Evolutionary conservation across 805 yeast genomes (phyloP).

Genomic region (Vanderwaltozyma polyspora): DNA sequence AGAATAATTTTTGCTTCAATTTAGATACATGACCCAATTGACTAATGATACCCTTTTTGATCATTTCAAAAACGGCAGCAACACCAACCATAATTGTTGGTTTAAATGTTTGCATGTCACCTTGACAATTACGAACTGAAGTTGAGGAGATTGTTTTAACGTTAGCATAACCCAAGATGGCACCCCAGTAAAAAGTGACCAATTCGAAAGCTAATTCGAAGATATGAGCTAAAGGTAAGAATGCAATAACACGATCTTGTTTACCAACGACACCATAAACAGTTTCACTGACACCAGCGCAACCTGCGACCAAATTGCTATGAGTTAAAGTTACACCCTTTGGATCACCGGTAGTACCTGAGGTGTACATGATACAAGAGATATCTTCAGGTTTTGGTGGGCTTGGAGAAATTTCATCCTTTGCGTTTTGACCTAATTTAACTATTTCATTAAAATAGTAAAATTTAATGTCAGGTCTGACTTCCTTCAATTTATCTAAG

Average conservation of each 20-base stretch:
- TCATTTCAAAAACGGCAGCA: conserved; percentile 96
- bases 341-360: conserved; percentile 72
- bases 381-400: conserved; percentile 40
- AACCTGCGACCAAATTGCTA: conserved; percentile 63
- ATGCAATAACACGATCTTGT: conserved; percentile 69
- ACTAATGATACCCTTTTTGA: conserved; percentile 79
- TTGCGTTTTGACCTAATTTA: conserved; percentile 47
- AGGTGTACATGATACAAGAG: conserved; percentile 60
- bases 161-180: conserved; percentile 75
- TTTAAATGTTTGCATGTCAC: conserved; percentile 76
- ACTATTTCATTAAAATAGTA: conserved; percentile 54
- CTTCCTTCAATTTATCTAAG: conserved; percentile 43
- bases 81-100: conserved; percentile 98
- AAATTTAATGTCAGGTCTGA: conserved; percentile 70
- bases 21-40: conserved; percentile 61
- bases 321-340: conserved; percentile 67
- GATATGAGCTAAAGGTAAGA: conserved; percentile 93
- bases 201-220: conserved; percentile 87
- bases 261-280: conserved; percentile 43
- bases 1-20: conserved; percentile 66
- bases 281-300: conserved; percentile 67
- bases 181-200: conserved; percentile 78
- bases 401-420: conserved; percentile 29
- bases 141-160: conserved; percentile 83
- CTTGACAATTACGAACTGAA: conserved; percentile 72